phyloP scores from a whole-genome alignment of 805 yeast species.

The Candida saitoana region DNA sequence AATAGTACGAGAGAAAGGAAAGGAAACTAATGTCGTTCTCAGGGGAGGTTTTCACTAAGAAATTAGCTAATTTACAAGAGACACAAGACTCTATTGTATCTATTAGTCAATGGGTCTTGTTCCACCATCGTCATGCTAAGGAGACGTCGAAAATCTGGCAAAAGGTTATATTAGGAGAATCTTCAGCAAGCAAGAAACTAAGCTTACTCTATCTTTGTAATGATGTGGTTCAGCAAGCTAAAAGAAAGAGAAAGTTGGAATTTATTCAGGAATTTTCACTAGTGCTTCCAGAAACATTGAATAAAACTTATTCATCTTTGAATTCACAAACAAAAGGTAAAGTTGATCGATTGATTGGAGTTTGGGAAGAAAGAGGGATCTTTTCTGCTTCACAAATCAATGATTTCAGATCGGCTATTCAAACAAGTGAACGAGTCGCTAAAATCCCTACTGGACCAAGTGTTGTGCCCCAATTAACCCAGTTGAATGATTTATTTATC shows the following conservation, averaged over 20 bases:
- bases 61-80: constrained; percentile 36
- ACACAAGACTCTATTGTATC: constrained; percentile 46
- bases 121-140: constrained; percentile 38
- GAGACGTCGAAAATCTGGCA: constrained; percentile 38
- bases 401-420: constrained; percentile 5
- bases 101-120: constrained; percentile 44
- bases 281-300: constrained; percentile 42
- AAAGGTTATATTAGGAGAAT: constrained; percentile 17
- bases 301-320: constrained; percentile 24
- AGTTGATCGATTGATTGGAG: constrained; percentile 47
- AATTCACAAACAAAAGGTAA: constrained; percentile 41
- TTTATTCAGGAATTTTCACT: constrained; percentile 55
- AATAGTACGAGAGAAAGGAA: neutral
- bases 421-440: constrained; percentile 13
- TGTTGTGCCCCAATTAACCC: neutral
- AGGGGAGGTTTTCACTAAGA: constrained; percentile 28
- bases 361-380: constrained; percentile 55
- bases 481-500: constrained; percentile 24
- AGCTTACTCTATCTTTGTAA: constrained; percentile 68
- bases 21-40: constrained; percentile 34
- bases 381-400: constrained; percentile 29
- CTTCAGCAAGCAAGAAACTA: constrained; percentile 36
- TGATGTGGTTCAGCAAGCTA: constrained; percentile 77
- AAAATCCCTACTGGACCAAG: constrained; percentile 17
- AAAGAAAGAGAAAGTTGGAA: constrained; percentile 55